Percentiles rank a stretch among this genome's conserved stretches.
These are phyloP conservation scores for Solanum pinnatisectum DNA, from an alignment of 257 asterid genomes.

Conservation along the genomic window DNA sequence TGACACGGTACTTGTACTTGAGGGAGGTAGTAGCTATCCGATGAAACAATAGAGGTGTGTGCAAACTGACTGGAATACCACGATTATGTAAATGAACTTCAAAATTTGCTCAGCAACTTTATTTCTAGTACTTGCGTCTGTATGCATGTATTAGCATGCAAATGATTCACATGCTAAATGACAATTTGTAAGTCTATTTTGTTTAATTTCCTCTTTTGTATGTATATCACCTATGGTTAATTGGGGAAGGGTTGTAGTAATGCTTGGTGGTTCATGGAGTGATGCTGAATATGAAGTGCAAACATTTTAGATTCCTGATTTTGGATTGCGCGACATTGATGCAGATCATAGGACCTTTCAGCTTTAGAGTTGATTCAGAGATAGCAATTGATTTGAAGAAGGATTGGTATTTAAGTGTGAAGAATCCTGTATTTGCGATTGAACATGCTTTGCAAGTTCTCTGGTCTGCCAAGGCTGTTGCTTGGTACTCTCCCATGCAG, in stretches of 20 bases:
- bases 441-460: constrained; percentile 83
- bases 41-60: background rate
- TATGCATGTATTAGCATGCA: background rate
- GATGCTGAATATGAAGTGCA: background rate
- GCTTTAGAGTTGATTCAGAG: constrained; percentile 65
- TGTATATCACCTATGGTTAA: background rate
- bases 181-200: background rate
- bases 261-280: background rate
- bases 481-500: constrained; percentile 75
- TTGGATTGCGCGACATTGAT: background rate
- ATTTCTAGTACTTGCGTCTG: background rate
- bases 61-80: background rate
- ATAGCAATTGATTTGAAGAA: constrained; percentile 44
- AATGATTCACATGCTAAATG: background rate
- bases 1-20: background rate
- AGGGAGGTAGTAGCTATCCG: background rate
- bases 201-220: background rate
- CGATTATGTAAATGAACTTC: background rate
- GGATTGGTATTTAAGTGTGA: constrained; percentile 29
- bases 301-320: background rate
- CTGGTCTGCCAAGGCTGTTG: constrained; percentile 79
- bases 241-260: background rate
- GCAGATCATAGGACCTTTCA: constrained; percentile 88
- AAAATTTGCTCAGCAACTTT: background rate
- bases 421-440: constrained; percentile 56